Conservation (phyloP, 1,284 basidiomycete genomes). For the Melampsora abietis-canadensis region DNA sequence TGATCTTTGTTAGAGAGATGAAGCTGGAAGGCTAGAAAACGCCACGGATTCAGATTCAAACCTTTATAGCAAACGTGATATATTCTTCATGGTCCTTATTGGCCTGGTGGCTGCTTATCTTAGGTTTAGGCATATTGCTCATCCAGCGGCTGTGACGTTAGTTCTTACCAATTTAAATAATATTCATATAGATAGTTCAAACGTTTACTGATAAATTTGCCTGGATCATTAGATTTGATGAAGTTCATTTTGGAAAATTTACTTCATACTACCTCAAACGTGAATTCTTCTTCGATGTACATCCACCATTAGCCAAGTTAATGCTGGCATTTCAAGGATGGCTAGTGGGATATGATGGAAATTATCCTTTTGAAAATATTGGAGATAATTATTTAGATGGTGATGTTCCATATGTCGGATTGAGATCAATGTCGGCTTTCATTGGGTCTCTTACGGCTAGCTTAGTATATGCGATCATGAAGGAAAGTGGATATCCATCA, state of each 20-base stretch:
- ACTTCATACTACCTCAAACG: slow-evolving; percentile 83
- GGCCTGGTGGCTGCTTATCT: slow-evolving; percentile 56
- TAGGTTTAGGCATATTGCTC: slow-evolving; percentile 88
- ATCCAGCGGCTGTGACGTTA: slow-evolving; percentile 89
- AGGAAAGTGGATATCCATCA: slow-evolving; percentile 91
- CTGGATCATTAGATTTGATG: slow-evolving; percentile 70
- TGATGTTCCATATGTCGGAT: slow-evolving; percentile 88
- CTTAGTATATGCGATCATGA: slow-evolving; percentile 92
- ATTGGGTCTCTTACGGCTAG: slow-evolving; percentile 85
- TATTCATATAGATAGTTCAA: not conserved
- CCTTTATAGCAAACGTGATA: slow-evolving; percentile 33
- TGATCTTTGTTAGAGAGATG: not conserved
- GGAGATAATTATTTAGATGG: slow-evolving; percentile 83
- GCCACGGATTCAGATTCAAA: not conserved
- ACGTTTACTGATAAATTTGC: not conserved
- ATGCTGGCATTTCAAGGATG: slow-evolving; percentile 87
- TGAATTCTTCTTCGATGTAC: slow-evolving; percentile 98
- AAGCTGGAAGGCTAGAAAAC: not conserved
- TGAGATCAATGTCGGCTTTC: slow-evolving; percentile 86
- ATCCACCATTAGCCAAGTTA: slow-evolving; percentile 92
- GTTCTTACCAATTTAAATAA: not conserved
- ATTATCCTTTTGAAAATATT: slow-evolving; percentile 90
- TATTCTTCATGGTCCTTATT: slow-evolving; percentile 45
- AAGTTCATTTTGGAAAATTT: slow-evolving; percentile 93
- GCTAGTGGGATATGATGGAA: slow-evolving; percentile 92